phyloP scores from a whole-genome alignment of 805 yeast species.

The Candida insectalens region DNA sequence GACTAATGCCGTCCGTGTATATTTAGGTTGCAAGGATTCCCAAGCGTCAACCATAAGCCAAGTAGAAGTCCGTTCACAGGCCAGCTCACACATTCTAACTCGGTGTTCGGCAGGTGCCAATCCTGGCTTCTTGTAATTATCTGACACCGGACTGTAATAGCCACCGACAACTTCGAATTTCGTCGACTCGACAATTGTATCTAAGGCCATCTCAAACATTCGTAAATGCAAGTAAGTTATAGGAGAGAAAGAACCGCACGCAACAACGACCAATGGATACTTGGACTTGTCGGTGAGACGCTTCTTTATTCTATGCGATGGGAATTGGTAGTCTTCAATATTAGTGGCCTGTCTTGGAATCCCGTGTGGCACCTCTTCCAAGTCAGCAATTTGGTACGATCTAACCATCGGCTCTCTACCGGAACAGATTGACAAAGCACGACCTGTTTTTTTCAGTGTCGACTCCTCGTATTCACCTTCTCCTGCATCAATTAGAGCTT shows the following conservation, averaged over 20 bases:
- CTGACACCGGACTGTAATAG: slow-evolving; percentile 88
- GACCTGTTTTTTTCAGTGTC: background rate
- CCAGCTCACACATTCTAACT: slow-evolving; percentile 96
- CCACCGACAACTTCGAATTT: slow-evolving; percentile 95
- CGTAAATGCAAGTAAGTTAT: slow-evolving; percentile 89
- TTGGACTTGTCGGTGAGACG: slow-evolving; percentile 64
- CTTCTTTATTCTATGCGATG: slow-evolving; percentile 74
- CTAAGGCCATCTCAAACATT: slow-evolving; percentile 99
- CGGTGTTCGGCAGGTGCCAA: slow-evolving; percentile 82
- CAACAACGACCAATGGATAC: slow-evolving; percentile 86
- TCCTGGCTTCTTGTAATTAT: slow-evolving; percentile 88
- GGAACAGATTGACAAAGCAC: background rate
- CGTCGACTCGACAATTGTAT: slow-evolving; percentile 83
- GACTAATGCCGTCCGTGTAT: slow-evolving; percentile 91
- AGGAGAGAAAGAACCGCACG: slow-evolving; percentile 96
- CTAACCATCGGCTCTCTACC: slow-evolving; percentile 31
- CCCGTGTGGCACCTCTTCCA: slow-evolving; percentile 96
- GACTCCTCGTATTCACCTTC: background rate
- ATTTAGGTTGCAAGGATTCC: slow-evolving; percentile 88
- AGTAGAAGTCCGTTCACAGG: slow-evolving; percentile 91
- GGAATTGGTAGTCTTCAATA: slow-evolving; percentile 66
- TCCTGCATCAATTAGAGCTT: background rate
- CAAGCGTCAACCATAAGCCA: slow-evolving; percentile 99
- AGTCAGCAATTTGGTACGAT: slow-evolving; percentile 71
- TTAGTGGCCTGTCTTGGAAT: slow-evolving; percentile 76